These are phyloP conservation scores for Plasmodium berghei DNA, from an alignment of 169 alveolate genomes.

Conservation along the genomic window DNA sequence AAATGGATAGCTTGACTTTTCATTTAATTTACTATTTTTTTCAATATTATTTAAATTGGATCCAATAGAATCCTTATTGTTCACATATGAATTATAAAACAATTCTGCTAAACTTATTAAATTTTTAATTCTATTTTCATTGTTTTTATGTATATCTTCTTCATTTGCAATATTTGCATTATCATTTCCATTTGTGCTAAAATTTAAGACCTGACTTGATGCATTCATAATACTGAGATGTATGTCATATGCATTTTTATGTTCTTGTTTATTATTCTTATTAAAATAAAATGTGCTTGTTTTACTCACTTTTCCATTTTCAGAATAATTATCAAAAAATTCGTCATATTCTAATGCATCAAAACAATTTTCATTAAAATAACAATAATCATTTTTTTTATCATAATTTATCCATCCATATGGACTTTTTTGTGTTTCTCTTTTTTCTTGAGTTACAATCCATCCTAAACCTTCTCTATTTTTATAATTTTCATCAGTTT, in stretches of 20 bases:
- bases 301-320: constrained; percentile 9
- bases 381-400: constrained; percentile 34
- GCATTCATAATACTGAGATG: constrained; percentile 75
- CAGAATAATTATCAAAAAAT: constrained; percentile 26
- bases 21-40: constrained; percentile 17
- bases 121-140: constrained; percentile 59
- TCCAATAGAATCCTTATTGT: not conserved
- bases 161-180: not conserved
- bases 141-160: constrained; percentile 38
- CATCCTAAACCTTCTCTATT: no score
- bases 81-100: constrained; percentile 36
- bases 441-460: not conserved
- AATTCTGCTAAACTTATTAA: constrained; percentile 29
- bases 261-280: constrained; percentile 24
- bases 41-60: not conserved
- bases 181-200: not conserved
- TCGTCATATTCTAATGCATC: constrained; percentile 73
- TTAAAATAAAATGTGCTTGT: constrained; percentile 19
- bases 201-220: constrained; percentile 10
- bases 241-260: constrained; percentile 42
- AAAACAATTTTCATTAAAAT: constrained; percentile 62
- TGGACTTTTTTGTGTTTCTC: constrained; percentile 27
- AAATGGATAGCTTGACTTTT: constrained; percentile 19
- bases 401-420: constrained; percentile 50
- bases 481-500: not conserved